Conservation (phyloP, 2,329 filamentous ascomycete genomes). For the Gnomoniopsis sp. region DNA sequence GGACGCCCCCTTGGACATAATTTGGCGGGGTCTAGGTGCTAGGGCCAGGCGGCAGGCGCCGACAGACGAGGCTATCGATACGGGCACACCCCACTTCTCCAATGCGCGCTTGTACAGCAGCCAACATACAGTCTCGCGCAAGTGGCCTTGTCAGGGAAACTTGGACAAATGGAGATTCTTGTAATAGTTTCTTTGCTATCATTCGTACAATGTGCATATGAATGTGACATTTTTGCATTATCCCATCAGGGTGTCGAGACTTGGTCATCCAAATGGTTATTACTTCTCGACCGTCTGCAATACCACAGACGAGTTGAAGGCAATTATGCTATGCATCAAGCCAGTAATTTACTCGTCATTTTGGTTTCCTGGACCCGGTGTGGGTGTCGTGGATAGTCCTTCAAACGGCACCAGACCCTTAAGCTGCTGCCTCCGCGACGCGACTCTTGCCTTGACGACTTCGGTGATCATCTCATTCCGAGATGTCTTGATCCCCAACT, state of each 20-base stretch:
- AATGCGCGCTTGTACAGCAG: too few relatives aligned
- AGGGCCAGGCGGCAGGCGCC: neutral
- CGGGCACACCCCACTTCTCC: neutral
- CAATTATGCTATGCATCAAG: neutral
- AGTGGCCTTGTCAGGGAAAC: neutral
- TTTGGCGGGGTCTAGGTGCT: conserved; percentile 17
- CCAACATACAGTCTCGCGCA: too few relatives aligned
- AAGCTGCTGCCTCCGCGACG: conserved; percentile 15
- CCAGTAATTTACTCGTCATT: neutral
- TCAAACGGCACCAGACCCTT: conserved; percentile 7
- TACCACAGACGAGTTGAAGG: neutral
- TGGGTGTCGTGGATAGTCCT: neutral
- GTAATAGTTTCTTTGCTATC: neutral
- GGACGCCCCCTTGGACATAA: neutral
- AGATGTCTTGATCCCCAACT: conserved; percentile 68
- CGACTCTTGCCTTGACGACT: conserved; percentile 63
- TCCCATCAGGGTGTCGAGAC: neutral
- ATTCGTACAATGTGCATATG: neutral
- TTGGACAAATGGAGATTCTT: neutral
- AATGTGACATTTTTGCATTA: too few relatives aligned
- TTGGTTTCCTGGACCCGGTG: neutral
- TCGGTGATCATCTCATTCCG: conserved; percentile 71
- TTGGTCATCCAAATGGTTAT: neutral
- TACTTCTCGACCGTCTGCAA: neutral
- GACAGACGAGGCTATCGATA: conserved; percentile 5